These are phyloP conservation scores for Magnusiomyces magnusii DNA, from an alignment of 1,139 yeast genomes.

Conservation along the genomic window DNA sequence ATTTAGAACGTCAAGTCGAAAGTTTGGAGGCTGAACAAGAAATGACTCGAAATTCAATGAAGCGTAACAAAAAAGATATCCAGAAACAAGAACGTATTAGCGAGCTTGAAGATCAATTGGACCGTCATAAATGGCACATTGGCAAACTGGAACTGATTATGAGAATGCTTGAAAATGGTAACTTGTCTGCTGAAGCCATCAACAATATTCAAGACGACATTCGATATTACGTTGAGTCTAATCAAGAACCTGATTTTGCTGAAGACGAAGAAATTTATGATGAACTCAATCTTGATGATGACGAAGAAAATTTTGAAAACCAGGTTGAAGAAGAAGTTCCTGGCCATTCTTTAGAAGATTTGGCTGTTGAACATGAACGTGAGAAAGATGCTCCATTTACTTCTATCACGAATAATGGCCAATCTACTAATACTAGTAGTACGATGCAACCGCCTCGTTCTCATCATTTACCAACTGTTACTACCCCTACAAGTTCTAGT, in stretches of 20 bases:
- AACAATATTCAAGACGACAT: slow-evolving; percentile 84
- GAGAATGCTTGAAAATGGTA: slow-evolving; percentile 74
- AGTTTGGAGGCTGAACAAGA: slow-evolving; percentile 71
- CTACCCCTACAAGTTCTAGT: slow-evolving; percentile 6
- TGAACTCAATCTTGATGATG: slow-evolving; percentile 69
- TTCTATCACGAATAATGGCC: background rate
- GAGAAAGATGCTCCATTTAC: background rate
- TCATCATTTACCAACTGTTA: no score
- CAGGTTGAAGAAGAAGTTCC: slow-evolving; percentile 28
- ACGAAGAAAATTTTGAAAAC: slow-evolving; percentile 43
- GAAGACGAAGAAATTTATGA: slow-evolving; percentile 95
- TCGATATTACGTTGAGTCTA: slow-evolving; percentile 88
- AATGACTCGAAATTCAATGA: slow-evolving; percentile 44
- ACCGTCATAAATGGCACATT: slow-evolving; percentile 74
- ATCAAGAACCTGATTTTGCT: slow-evolving; percentile 91
- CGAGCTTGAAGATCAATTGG: slow-evolving; percentile 56
- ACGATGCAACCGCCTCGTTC: no score
- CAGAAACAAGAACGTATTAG: slow-evolving; percentile 50
- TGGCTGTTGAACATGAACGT: slow-evolving; percentile 30
- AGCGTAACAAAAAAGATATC: slow-evolving; percentile 51
- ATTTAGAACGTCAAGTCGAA: slow-evolving; percentile 75
- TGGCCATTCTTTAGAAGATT: slow-evolving; percentile 31
- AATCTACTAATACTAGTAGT: background rate
- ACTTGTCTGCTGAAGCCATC: slow-evolving; percentile 71
- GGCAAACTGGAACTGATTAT: slow-evolving; percentile 70